Conservation (phyloP, 140 eudicot genomes). For the Oenanthe javanica region DNA sequence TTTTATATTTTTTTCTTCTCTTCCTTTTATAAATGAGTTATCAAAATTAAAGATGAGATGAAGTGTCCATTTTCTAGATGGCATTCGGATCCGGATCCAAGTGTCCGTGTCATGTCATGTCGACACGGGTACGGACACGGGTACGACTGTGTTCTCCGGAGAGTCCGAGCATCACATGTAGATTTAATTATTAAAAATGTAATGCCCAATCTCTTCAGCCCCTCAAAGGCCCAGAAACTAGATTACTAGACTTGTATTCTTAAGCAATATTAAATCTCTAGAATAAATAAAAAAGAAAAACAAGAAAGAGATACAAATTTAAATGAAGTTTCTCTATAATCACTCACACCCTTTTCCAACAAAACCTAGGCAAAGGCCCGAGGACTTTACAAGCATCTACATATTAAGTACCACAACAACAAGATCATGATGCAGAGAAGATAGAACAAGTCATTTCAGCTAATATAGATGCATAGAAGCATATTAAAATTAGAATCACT, state of each 20-base stretch:
- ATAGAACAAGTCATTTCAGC: background rate
- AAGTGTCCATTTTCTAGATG: too few species aligned
- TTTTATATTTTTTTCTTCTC: too few species aligned
- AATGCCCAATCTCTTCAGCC: background rate
- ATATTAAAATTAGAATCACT: background rate
- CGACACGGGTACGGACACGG: too few species aligned
- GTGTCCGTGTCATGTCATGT: too few species aligned
- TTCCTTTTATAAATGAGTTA: too few species aligned
- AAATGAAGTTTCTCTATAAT: background rate
- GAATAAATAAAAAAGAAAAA: background rate
- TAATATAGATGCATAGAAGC: background rate
- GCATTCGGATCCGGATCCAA: too few species aligned
- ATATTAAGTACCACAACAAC: background rate
- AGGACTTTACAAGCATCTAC: background rate
- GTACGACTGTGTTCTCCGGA: too few species aligned
- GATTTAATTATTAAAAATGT: background rate
- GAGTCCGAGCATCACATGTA: too few species aligned
- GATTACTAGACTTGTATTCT: background rate
- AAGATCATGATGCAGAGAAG: background rate
- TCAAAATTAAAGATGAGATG: too few species aligned
- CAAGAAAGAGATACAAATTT: background rate
- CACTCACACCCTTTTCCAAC: background rate
- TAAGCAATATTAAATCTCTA: background rate
- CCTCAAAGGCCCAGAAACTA: background rate
- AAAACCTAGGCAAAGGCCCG: background rate